Base-by-base conservation (phyloP, 306 rosid species). In the Pueraria montana region DNA sequence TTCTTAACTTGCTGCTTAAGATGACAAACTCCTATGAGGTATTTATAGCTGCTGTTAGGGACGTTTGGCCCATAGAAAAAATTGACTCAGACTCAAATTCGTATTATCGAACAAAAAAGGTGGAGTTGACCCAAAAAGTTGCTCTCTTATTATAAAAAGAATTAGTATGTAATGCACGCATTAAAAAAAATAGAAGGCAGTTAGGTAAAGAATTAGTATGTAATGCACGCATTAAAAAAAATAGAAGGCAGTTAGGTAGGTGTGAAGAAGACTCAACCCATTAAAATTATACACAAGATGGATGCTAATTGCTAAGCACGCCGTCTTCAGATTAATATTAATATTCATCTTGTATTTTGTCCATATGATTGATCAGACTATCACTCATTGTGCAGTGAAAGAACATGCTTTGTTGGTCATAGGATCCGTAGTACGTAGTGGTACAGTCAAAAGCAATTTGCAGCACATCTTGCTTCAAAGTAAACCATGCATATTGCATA, bases 361-460 rank as follows among this genome's bases (percentile, higher is more conserved):
- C 10, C 24, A 46, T 56, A 69, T 69, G 66, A 49, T 76, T 67
- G 16, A 18, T 55, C 12, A 50, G 66, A n/a, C n/a, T n/a, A n/a
- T n/a, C n/a, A 20, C 27, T 48, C 21, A 61, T 50, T 62, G 18
- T 62, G 42, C 72, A 10, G 87, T 27, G 71, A 79, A 58, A 73
- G 77, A 84, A 72, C 76, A 59, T 71, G 82, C 77, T 58, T 16
- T 43, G 72, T 62, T 55, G 14, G 79, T 82, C 38, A 53, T 71
- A 46, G 59, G 21, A 80, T 79, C 85, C 76, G 91, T 85, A 63
- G 90, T 84, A 87, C 86, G 84, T 78, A 42, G 34, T 72, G 73
- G 88, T 85, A 64, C 84, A 10, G 72, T 71, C 61, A 70, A 68
- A 66, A 9, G 32, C 75, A 81, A 68, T 70, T 62, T 50, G 48